A percentile compares a stretch with the other conserved stretches of the same genome.
Evolutionary conservation across 768 basidiomycete species (phyloP).

Genomic region (Cystobasidiopsis lactophilus): DNA sequence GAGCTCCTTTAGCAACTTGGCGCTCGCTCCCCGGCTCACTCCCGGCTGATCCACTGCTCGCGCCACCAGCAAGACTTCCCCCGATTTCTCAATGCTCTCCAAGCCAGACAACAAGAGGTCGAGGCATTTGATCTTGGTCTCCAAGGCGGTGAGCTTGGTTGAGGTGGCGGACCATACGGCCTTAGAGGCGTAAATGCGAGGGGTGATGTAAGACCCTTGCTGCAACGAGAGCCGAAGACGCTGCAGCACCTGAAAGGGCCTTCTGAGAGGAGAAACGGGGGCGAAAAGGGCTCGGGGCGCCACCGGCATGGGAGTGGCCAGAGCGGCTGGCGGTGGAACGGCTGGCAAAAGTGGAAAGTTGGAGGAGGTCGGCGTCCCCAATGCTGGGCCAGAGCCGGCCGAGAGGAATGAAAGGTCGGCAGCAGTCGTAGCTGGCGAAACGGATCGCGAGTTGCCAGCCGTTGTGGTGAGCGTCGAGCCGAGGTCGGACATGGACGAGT

Average conservation of each 20-base stretch:
- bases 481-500: not conserved
- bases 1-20: slow-evolving; percentile 65
- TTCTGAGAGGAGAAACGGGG: slow-evolving; percentile 32
- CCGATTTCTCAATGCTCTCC: slow-evolving; percentile 51
- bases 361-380: not conserved
- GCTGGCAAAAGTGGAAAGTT: not conserved
- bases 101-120: slow-evolving; percentile 55
- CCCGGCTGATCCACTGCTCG: not conserved
- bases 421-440: too few relatives aligned
- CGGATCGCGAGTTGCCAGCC: too few relatives aligned
- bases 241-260: slow-evolving; percentile 79
- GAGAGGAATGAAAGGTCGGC: too few relatives aligned
- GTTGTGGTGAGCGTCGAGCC: too few relatives aligned
- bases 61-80: slow-evolving; percentile 30
- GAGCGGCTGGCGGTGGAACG: not conserved
- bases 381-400: too few relatives aligned
- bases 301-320: not conserved
- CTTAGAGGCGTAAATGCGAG: slow-evolving; percentile 61
- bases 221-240: slow-evolving; percentile 53
- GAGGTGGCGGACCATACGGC: slow-evolving; percentile 73
- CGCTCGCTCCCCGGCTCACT: slow-evolving; percentile 26
- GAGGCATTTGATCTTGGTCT: slow-evolving; percentile 68
- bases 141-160: slow-evolving; percentile 55
- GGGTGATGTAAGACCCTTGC: slow-evolving; percentile 63
- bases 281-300: not conserved